These are phyloP conservation scores for Gloeostereum incarnatum DNA, from an alignment of 768 basidiomycete species.

Conservation along the genomic window DNA sequence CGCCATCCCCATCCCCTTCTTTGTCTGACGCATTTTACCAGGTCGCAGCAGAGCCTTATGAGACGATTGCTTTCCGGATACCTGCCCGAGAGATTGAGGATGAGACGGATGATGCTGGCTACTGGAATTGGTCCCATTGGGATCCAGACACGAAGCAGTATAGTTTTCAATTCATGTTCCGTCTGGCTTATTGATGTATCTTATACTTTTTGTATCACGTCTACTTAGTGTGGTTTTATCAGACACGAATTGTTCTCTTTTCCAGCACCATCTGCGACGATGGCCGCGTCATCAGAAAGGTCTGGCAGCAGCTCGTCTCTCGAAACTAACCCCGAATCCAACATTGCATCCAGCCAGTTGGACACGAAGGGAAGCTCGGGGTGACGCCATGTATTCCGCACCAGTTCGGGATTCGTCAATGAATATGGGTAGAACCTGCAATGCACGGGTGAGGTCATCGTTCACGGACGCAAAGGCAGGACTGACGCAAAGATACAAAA, in stretches of 20 bases:
- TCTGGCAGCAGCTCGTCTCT: conserved; percentile 2
- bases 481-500: conserved; percentile 4
- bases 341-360: conserved; percentile 1
- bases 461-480: too few species aligned
- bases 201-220: conserved; percentile 1
- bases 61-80: conserved; percentile 98
- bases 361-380: conserved; percentile 1
- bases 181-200: conserved; percentile 31
- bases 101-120: conserved; percentile 81
- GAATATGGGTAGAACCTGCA: conserved; percentile 2
- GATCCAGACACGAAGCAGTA: conserved; percentile 99
- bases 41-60: conserved; percentile 99
- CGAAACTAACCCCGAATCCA: neutral
- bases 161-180: conserved; percentile 97
- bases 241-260: too few species aligned
- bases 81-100: conserved; percentile 97
- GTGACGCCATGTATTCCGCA: conserved; percentile 4
- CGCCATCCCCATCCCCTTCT: conserved; percentile 1
- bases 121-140: conserved; percentile 99
- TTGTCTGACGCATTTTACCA: conserved; percentile 28
- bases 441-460: neutral
- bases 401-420: conserved; percentile 2
- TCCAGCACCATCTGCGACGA: neutral
- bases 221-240: too few species aligned
- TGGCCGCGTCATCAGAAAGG: neutral